These are phyloP conservation scores for Tricharina praecox DNA, from an alignment of 495 filamentous ascomycete genomes.

Conservation along the genomic window DNA sequence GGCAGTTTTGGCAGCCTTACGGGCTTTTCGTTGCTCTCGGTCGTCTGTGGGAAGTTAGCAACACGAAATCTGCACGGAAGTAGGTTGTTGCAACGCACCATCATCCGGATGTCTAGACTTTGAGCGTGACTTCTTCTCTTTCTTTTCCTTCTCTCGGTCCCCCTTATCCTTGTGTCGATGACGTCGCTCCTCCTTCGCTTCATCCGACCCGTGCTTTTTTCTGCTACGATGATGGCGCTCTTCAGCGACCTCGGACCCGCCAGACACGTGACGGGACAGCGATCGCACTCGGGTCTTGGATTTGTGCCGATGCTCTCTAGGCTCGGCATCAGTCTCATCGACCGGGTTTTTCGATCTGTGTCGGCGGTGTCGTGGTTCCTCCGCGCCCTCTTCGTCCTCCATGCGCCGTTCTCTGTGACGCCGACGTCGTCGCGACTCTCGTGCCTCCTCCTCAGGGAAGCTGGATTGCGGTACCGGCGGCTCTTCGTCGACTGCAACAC, in stretches of 20 bases:
- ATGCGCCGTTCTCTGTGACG: background rate
- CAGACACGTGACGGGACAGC: background rate
- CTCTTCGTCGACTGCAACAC: too few relatives aligned
- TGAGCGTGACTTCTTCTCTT: constrained; percentile 1
- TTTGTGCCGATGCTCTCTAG: background rate
- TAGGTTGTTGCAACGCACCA: too few relatives aligned
- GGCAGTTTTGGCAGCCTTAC: background rate
- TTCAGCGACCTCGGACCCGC: background rate
- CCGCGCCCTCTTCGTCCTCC: background rate
- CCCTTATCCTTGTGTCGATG: background rate
- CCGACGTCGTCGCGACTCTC: background rate
- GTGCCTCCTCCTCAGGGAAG: background rate
- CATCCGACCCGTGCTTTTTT: background rate
- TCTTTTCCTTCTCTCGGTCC: background rate
- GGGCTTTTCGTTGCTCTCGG: background rate
- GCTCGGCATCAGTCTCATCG: background rate
- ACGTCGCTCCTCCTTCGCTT: background rate
- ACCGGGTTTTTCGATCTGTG: background rate
- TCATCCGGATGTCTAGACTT: background rate
- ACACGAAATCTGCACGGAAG: too few relatives aligned
- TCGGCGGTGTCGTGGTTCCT: background rate
- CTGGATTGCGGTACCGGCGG: too few relatives aligned
- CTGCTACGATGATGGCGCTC: background rate
- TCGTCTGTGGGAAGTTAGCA: background rate
- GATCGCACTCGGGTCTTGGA: background rate